Base-by-base conservation (phyloP, 177 flowering plant genomes). In the Vitis hybrid region DNA sequence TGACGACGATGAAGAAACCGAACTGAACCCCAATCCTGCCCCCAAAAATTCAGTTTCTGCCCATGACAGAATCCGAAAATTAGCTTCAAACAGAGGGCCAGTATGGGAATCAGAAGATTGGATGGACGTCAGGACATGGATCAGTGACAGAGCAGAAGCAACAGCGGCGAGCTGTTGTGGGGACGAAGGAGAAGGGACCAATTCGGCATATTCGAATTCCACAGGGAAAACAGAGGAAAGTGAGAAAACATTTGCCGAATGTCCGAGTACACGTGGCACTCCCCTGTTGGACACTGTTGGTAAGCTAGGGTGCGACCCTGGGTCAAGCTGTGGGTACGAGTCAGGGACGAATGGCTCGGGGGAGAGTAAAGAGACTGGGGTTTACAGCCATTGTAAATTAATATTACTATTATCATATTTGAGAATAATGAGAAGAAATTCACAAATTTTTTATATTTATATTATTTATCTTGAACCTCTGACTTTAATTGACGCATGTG, bases 31-130 rank as follows among this genome's bases (percentile, higher is more conserved):
- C 2, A 39, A 5, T 60, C 49, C 14, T 48, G 45, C 16, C 48
- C 8, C 1, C 72, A 56, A 60, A 9, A 19, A 1, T 8, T 6
- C 13, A 70, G 55, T 10, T 26, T 65, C 83, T 1, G 85, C 77
- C 1, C 68, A 22, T 66, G 75, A 65, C 0, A 86, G 91, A 66
- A 80, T 89, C 21, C 63, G 75, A 49, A 77, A 75, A 83, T 77
- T 89, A 71, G 81, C 79, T 10, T 62, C 76, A 6, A 62, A 11
- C 1, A 12, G 49, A 69, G 79, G 87, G 82, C 77, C 70, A 72
- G 56, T 60, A 69, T 87, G 93, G 93, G 91, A 86, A 76, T 75
- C 86, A 9, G 84, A 82, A 16, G 91, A 86, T 26, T 89, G 93
- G 93, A 69, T 72, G 63, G 76, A 14, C 60, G 86, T 86, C 29